A percentile compares a stretch with the other conserved stretches of the same genome.
Conservation (phyloP, 2,329 filamentous ascomycete genomes). For the Diaporthe humulicola region DNA sequence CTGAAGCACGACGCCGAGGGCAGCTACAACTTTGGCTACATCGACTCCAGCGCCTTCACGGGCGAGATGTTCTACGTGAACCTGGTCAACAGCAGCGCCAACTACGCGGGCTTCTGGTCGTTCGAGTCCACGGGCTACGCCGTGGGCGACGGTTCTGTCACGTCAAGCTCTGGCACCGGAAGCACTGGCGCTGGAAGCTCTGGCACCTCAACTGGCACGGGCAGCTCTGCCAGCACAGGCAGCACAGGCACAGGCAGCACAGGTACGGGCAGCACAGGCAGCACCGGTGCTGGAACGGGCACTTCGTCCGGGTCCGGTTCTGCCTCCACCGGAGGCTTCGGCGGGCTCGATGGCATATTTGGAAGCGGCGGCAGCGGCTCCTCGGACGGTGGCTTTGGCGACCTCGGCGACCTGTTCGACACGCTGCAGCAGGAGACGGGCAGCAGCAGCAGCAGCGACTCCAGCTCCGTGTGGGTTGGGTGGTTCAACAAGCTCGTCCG, state of each 20-base stretch:
- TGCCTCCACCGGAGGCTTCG: neutral
- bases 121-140: conserved; percentile 51
- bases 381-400: neutral
- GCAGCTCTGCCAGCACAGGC: neutral
- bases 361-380: neutral
- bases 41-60: conserved; percentile 51
- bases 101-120: conserved; percentile 53
- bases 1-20: conserved; percentile 50
- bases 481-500: conserved; percentile 19
- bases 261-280: neutral
- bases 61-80: conserved; percentile 51
- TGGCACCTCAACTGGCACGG: neutral
- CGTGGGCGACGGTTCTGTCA: conserved; percentile 45
- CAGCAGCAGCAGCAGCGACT: neutral
- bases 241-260: neutral
- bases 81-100: conserved; percentile 44
- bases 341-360: neutral
- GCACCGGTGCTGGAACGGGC: neutral
- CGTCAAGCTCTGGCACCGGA: neutral
- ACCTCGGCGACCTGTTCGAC: neutral
- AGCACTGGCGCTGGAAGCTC: neutral
- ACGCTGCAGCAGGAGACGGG: neutral
- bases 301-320: neutral
- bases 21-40: conserved; percentile 54
- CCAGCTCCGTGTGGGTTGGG: neutral